These are phyloP conservation scores for California macrophylla DNA, from an alignment of 441 rosid genomes.

Conservation along the genomic window DNA sequence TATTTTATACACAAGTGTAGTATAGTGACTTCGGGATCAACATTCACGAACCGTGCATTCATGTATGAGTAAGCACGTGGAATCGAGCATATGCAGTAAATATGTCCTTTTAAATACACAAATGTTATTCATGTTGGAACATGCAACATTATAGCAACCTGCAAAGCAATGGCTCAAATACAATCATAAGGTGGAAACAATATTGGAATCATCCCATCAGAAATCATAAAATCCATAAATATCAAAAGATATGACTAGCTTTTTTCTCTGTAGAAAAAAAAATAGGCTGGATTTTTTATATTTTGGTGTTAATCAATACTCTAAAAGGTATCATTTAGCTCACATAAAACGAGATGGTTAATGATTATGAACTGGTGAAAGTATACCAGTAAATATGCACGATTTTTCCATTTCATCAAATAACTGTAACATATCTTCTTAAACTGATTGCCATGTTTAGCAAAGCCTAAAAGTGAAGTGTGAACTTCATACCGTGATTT, in stretches of 20 bases:
- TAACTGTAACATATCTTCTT: background rate
- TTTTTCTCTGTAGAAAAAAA: background rate
- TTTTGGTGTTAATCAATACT: background rate
- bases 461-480: background rate
- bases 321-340: background rate
- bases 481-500: constrained; percentile 20
- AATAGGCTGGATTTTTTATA: background rate
- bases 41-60: no score
- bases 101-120: no score
- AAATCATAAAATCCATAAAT: background rate
- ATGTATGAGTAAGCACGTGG: no score
- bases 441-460: background rate
- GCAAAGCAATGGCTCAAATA: background rate
- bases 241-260: background rate
- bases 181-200: background rate
- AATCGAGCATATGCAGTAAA: no score
- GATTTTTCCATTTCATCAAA: background rate
- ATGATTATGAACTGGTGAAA: background rate
- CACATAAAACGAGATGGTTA: background rate
- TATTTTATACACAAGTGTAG: background rate
- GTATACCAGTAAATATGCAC: background rate
- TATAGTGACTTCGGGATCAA: no score
- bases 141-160: background rate
- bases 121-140: background rate
- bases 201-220: background rate